Evolutionary conservation across 2,329 filamentous ascomycete species (phyloP), one percentile per base, ranked within the genome.

Genomic region (Diplodia intermedia): DNA sequence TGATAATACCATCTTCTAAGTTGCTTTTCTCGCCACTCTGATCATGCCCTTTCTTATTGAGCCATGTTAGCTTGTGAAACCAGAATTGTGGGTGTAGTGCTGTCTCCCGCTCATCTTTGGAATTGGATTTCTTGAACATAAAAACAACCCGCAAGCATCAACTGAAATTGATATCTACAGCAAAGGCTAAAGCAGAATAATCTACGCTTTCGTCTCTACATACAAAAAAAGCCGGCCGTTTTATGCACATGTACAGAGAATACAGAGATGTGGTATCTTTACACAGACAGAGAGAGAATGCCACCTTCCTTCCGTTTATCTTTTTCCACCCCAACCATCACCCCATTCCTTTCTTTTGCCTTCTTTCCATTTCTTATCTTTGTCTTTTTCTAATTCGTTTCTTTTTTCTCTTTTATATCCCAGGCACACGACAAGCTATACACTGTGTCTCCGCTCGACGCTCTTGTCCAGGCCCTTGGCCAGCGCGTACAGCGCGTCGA

Each of bases 401-500:
- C 11, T n/a, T 61, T 61, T 33, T 40, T 43, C 18, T 43, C 11
- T 65, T 65, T 52, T 53, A 12, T 40, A 43, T 54, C 29, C n/a
- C 26, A 26, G 26, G 3, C 26, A 26, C 26, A 26, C 26, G 26
- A 26, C 26, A 26, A 26, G 20, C 5, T 55, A 65, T 33, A 55
- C 52, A 20, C 53, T 57, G 26, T 40, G 52, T 26, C 52, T 26
- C 52, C 57, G 43, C 18, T 67, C 49, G 4, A 80, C 74, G 2
- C 76, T 72, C 65, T 76, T 68, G 72, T 82, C 79, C 56, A 82
- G 69, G 2, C 78, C 82, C 67, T 81, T 83, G 1, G 77, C 72
- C 47, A 86, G 71, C 5, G 79, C 75, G 75, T 85, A 85, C 4
- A 85, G 70, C 31, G 79, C 78, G 67, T 82, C 78, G 67, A 85